These are phyloP conservation scores for Penicillium sp. DNA, from an alignment of 2,329 filamentous ascomycete genomes.

Conservation along the genomic window DNA sequence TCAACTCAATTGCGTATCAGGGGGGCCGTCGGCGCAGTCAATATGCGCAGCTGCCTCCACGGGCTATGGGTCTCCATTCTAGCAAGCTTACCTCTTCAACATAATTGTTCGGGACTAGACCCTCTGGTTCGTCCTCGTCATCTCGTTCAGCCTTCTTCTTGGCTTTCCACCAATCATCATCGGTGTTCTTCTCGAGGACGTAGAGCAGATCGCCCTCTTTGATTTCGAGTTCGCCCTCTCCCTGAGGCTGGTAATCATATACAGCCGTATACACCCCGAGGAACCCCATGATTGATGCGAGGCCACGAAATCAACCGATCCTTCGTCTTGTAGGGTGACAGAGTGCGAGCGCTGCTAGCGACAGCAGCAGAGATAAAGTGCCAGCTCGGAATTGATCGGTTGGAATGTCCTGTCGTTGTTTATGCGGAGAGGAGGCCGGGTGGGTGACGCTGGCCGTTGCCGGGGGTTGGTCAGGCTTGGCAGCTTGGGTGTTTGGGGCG, in stretches of 20 bases:
- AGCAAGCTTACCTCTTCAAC: constrained; percentile 74
- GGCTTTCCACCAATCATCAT: constrained; percentile 92
- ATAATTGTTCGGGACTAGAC: constrained; percentile 92
- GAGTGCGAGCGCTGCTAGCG: constrained; percentile 10
- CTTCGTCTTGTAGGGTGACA: constrained; percentile 3
- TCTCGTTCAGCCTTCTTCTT: constrained; percentile 84
- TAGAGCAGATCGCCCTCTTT: constrained; percentile 86
- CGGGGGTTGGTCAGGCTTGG: constrained; percentile 25
- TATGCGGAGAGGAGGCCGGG: constrained; percentile 13
- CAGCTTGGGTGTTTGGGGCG: constrained; percentile 9
- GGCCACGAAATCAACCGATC: background rate
- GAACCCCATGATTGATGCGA: constrained; percentile 71
- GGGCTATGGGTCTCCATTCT: background rate
- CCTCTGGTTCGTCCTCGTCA: constrained; percentile 88
- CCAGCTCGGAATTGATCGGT: constrained; percentile 12
- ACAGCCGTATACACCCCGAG: constrained; percentile 85
- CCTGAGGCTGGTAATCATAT: constrained; percentile 90
- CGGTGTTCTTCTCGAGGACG: constrained; percentile 76
- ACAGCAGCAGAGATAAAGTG: constrained; percentile 9
- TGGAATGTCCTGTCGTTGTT: constrained; percentile 13
- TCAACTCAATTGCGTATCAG: constrained; percentile 5
- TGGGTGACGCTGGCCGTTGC: constrained; percentile 19
- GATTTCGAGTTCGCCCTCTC: constrained; percentile 81
- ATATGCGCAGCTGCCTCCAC: background rate
- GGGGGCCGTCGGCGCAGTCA: background rate